Evolutionary conservation across 225 moss, liverwort and hornwort species (phyloP).

Genomic region (Asterella californica): DNA sequence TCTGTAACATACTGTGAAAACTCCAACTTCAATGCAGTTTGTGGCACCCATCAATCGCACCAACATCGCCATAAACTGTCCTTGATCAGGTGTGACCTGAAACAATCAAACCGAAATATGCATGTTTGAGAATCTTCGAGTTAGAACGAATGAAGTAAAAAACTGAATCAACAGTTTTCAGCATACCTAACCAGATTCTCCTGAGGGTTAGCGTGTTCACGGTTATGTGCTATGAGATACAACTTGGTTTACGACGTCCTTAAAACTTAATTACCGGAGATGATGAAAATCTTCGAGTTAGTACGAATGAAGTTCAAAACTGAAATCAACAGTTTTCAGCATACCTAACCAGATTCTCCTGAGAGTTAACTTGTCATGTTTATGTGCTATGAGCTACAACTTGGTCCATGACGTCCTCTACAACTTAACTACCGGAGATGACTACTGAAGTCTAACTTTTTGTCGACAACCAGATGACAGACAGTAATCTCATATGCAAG

Average conservation of each 20-base stretch:
- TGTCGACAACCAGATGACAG: too few relatives aligned
- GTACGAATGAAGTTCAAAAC: too few relatives aligned
- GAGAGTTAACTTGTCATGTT: not conserved
- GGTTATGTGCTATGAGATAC: not conserved
- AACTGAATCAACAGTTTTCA: too few relatives aligned
- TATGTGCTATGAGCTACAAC: not conserved
- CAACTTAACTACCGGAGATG: too few relatives aligned
- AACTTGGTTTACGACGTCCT: not conserved
- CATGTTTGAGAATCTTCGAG: not conserved
- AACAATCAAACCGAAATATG: not conserved
- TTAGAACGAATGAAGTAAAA: not conserved
- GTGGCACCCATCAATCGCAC: constrained; percentile 83
- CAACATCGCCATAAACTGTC: constrained; percentile 84
- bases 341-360: not conserved
- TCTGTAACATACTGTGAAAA: constrained; percentile 60
- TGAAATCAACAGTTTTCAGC: too few relatives aligned
- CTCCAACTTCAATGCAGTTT: constrained; percentile 95
- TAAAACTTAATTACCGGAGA: too few relatives aligned
- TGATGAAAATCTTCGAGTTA: too few relatives aligned
- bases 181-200: not conserved
- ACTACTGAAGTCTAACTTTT: too few relatives aligned
- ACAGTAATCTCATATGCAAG: too few relatives aligned
- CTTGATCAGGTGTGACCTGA: constrained; percentile 90
- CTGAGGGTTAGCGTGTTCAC: not conserved
- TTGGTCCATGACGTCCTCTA: not conserved